Base-by-base conservation (phyloP, 192 early-diverging fungal genomes). In the Backusella sp. region DNA sequence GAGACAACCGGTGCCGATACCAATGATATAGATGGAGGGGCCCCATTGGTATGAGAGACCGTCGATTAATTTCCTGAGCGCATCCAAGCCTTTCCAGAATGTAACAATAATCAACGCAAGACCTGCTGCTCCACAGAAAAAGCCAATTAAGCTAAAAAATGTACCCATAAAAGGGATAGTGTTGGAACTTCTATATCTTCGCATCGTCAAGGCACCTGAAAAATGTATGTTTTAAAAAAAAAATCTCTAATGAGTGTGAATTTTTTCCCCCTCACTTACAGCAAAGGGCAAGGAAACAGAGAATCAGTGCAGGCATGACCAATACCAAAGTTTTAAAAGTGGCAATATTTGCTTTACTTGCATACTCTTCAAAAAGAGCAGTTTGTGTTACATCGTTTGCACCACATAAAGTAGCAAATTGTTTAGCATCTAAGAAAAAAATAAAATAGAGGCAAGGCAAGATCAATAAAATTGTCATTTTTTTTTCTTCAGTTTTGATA, bases 21-120 rank as follows among this genome's bases (percentile, higher is more conserved):
- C 41, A 8, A 74, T 32, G 21, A 74, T 41, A 17, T 74, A 74
- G 42, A 74, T 66, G 30, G 73, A 30, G 3, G 65, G 59, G 1
- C 73, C 73, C 73, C 73, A 74, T 44, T 66, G 39, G 15, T 66
- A 39, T 11, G 73, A 67, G 4, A 74, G 37, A 21, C 73, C 73
- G 5, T 37, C 39, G 5, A 42, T 35, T 30, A 35, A 21, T 39
- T n/a, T 44, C 3, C 35, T 28, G 4, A 74, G 73, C 7, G 6
- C 41, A 34, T 66, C 36, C 28, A 74, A 46, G 1, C 35, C 37
- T 32, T 37, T 74, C 37, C 41, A 67, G 1, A 66, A 74, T 26
- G 62, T 66, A 66, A 74, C 36, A 32, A 74, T 74, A 14, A 49
- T 42, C 23, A 74, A 36, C 1, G 42, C 65, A 14, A 74, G 65